Conservation (phyloP, 2,329 filamentous ascomycete genomes). For the Colletotrichum spinosum region DNA sequence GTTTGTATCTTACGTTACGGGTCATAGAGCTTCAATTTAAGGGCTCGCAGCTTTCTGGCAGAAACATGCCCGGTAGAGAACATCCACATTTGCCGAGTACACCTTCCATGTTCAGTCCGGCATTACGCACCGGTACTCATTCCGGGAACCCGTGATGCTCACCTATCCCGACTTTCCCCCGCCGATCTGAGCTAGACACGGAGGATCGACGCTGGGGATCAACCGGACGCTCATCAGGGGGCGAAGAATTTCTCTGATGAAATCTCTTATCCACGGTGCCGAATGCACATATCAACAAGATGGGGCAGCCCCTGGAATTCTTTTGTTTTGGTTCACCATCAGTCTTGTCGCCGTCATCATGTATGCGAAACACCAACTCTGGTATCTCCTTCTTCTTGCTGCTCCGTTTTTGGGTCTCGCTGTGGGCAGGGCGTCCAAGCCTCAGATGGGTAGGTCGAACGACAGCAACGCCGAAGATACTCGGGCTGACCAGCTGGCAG, state of each 20-base stretch:
- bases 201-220: constrained; percentile 1
- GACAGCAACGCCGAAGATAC: neutral
- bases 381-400: neutral
- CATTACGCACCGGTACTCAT: constrained; percentile 6
- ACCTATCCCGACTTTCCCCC: neutral
- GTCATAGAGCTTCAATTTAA: no score
- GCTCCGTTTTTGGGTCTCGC: neutral
- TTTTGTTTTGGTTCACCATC: neutral
- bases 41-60: no score
- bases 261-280: neutral
- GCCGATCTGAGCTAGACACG: constrained; percentile 12
- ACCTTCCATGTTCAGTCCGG: neutral
- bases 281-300: neutral
- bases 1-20: no score
- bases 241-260: neutral
- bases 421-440: neutral
- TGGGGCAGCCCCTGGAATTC: no score
- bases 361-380: neutral
- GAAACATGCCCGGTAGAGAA: no score
- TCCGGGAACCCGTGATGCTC: constrained; percentile 11
- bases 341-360: neutral
- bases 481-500: neutral
- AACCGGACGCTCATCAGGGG: neutral
- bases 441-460: constrained; percentile 14
- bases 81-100: no score